These are phyloP conservation scores for Coniella vitis DNA, from an alignment of 2,329 filamentous ascomycete species.

Conservation along the genomic window DNA sequence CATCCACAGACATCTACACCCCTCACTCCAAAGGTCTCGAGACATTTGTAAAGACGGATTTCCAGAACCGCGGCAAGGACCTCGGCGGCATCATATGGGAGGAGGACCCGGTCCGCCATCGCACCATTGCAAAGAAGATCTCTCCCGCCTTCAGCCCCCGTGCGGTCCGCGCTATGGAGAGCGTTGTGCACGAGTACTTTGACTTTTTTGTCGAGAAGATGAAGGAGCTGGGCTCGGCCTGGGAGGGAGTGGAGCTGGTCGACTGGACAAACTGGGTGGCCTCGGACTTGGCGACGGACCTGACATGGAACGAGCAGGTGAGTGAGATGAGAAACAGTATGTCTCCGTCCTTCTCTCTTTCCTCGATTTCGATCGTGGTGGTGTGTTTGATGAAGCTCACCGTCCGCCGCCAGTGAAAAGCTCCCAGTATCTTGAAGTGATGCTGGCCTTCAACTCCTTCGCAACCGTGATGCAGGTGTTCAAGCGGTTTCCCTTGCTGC, in stretches of 20 bases:
- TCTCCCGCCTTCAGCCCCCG: constrained; percentile 20
- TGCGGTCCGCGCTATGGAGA: constrained; percentile 15
- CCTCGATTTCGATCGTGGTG: too few species aligned
- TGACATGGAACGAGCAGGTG: constrained; percentile 18
- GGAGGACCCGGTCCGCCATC: constrained; percentile 18
- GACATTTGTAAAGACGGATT: constrained; percentile 19
- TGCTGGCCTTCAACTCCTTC: not conserved
- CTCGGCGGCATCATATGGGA: constrained; percentile 20
- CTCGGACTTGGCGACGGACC: constrained; percentile 18
- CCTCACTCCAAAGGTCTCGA: constrained; percentile 16
- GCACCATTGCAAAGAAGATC: constrained; percentile 18
- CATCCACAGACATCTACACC: constrained; percentile 19
- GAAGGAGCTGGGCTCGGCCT: constrained; percentile 2
- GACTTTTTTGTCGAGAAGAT: constrained; percentile 20
- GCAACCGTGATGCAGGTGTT: not conserved
- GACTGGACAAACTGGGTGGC: constrained; percentile 19
- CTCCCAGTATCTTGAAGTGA: not conserved
- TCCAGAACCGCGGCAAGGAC: constrained; percentile 18
- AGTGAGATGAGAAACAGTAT: constrained; percentile 17
- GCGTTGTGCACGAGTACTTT: constrained; percentile 17
- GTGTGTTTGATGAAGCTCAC: too few species aligned
- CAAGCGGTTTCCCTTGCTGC: constrained; percentile 4
- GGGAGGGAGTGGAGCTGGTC: constrained; percentile 11
- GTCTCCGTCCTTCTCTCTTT: not conserved
- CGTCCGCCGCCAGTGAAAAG: constrained; percentile 7